Evolutionary conservation across 2,329 filamentous ascomycete species (phyloP).

Genomic region (Alternaria hordeiaustralica): DNA sequence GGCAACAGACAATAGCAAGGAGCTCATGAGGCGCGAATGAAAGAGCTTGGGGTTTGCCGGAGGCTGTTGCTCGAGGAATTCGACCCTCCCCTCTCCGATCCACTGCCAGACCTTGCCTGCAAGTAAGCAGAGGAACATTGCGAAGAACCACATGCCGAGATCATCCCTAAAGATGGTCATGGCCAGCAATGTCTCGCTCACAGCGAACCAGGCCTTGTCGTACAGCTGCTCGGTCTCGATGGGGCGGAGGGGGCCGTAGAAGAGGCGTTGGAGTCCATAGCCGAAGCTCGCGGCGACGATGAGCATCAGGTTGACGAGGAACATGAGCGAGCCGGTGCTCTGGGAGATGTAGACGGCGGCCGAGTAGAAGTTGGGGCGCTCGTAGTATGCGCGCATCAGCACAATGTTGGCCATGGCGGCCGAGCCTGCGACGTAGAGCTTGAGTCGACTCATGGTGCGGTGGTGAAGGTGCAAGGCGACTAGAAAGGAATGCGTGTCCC

Average conservation of each 20-base stretch:
- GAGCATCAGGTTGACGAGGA: conserved; percentile 88
- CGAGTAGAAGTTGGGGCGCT: conserved; percentile 97
- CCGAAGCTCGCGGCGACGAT: conserved; percentile 81
- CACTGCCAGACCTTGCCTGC: conserved; percentile 98
- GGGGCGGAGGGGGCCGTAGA: conserved; percentile 87
- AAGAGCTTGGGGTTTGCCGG: conserved; percentile 87
- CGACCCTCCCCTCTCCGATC: conserved; percentile 94
- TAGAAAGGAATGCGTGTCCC: conserved; percentile 18
- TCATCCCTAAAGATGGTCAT: conserved; percentile 99
- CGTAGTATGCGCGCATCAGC: conserved; percentile 87
- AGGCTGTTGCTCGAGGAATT: conserved; percentile 93
- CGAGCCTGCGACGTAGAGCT: conserved; percentile 61
- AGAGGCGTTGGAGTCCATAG: conserved; percentile 85
- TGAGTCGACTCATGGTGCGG: conserved; percentile 41
- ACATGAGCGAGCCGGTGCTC: conserved; percentile 94
- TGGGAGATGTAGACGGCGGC: conserved; percentile 96
- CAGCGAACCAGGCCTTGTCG: conserved; percentile 97
- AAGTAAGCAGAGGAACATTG: conserved; percentile 93
- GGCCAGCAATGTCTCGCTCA: conserved; percentile 93
- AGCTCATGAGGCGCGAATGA: conserved; percentile 80
- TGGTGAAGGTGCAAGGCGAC: conserved; percentile 9
- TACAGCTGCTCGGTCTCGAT: conserved; percentile 97
- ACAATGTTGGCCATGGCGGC: conserved; percentile 83
- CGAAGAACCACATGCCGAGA: conserved; percentile 89
- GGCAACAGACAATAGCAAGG: conserved; percentile 76